A percentile compares a stretch with the other conserved stretches of the same genome.
Evolutionary conservation across 2,329 filamentous ascomycete species (phyloP).

Genomic region (Endothia cerciana): DNA sequence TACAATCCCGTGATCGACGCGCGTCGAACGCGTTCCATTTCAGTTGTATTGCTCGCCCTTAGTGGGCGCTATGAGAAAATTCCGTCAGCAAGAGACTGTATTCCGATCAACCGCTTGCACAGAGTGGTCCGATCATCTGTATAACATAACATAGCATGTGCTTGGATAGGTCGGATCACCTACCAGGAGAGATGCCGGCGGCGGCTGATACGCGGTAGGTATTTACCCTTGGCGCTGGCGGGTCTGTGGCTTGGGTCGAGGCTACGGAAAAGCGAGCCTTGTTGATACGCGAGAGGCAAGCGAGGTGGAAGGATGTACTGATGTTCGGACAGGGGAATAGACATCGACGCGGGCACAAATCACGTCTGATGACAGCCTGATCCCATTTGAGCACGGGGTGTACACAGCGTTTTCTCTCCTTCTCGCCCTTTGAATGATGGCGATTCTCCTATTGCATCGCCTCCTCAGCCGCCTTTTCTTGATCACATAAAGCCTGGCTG

Average conservation of each 20-base stretch:
- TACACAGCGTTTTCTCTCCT: background rate
- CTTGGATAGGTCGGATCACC: background rate
- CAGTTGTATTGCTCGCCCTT: background rate
- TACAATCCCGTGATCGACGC: background rate
- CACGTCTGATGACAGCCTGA: too few species aligned
- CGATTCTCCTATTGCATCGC: background rate
- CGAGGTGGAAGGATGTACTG: background rate
- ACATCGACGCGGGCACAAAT: too few species aligned
- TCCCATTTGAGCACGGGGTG: background rate
- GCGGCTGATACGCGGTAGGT: background rate
- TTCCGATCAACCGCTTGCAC: background rate
- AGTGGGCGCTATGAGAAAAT: background rate
- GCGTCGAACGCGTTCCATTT: slow-evolving; percentile 1
- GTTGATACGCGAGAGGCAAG: background rate
- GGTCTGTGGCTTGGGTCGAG: background rate
- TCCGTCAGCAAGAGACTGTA: background rate
- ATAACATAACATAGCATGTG: background rate
- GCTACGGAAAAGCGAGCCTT: background rate
- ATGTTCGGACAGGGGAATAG: background rate
- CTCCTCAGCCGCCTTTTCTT: background rate
- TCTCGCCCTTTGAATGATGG: background rate
- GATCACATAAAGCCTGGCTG: slow-evolving; percentile 20
- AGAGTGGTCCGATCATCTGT: background rate
- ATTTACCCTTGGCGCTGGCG: background rate
- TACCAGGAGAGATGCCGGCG: background rate